Conservation (phyloP, 1,139 yeast species). For the Candida gigantensis region DNA sequence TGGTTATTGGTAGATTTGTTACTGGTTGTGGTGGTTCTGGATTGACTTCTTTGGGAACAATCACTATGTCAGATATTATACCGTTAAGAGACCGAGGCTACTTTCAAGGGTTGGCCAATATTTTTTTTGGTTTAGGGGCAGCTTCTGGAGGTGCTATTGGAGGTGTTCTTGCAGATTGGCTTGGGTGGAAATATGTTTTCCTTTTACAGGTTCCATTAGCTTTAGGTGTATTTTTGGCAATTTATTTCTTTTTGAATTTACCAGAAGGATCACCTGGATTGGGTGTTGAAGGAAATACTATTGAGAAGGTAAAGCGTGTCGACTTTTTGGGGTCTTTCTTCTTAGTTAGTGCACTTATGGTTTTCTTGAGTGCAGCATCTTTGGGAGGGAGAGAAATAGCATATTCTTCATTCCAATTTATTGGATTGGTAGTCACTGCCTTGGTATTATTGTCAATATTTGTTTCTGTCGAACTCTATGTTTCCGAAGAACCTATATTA, state of each 20-base stretch:
- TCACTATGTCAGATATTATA: constrained; percentile 53
- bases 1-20: constrained; percentile 60
- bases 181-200: constrained; percentile 78
- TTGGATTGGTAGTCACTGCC: constrained; percentile 24
- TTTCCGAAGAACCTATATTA: constrained; percentile 67
- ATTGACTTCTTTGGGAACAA: constrained; percentile 50
- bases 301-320: constrained; percentile 52
- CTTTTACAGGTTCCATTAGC: constrained; percentile 64
- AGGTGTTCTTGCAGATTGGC: constrained; percentile 65
- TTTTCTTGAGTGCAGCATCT: constrained; percentile 64
- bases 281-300: constrained; percentile 41
- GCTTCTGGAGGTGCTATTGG: constrained; percentile 63
- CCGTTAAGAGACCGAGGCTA: constrained; percentile 55
- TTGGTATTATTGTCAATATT: constrained; percentile 30
- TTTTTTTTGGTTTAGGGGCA: constrained; percentile 51
- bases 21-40: constrained; percentile 65
- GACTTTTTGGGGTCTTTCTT: constrained; percentile 73
- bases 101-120: constrained; percentile 54
- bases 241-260: constrained; percentile 38
- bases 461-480: constrained; percentile 53
- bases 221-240: constrained; percentile 43
- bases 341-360: constrained; percentile 56
- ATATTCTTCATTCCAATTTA: constrained; percentile 35
- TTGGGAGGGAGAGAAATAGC: constrained; percentile 63
- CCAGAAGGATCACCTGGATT: constrained; percentile 53